Percentiles rank a stretch among this genome's conserved stretches.
These are phyloP conservation scores for Phyllachora maydis DNA, from an alignment of 2,329 filamentous ascomycete genomes.

Conservation along the genomic window DNA sequence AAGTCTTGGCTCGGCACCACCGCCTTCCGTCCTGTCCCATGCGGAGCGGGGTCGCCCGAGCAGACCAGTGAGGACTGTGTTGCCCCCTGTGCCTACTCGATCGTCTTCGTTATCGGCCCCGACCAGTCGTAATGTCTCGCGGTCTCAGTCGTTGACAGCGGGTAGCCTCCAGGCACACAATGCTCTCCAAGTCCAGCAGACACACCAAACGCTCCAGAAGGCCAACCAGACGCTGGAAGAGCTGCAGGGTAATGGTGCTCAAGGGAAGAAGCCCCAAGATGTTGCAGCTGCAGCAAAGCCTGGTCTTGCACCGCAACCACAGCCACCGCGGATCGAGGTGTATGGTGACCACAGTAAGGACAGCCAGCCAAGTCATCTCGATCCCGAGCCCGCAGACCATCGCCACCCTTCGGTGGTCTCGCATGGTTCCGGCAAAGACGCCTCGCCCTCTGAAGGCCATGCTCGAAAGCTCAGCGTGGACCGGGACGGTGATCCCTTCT, in stretches of 20 bases:
- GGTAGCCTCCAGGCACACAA: slow-evolving; percentile 38
- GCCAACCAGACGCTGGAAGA: slow-evolving; percentile 6
- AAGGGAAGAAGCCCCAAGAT: too few species aligned
- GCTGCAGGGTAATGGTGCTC: too few species aligned
- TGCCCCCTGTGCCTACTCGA: slow-evolving; percentile 31
- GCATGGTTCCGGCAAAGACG: too few species aligned
- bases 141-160: slow-evolving; percentile 32
- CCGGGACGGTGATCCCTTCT: slow-evolving; percentile 30
- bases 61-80: slow-evolving; percentile 37
- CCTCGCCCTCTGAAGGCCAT: slow-evolving; percentile 12
- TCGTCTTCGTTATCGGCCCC: slow-evolving; percentile 41
- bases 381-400: too few species aligned
- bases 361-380: too few species aligned
- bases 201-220: slow-evolving; percentile 6
- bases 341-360: too few species aligned
- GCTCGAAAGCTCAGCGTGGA: slow-evolving; percentile 19
- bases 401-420: too few species aligned
- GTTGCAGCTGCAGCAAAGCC: too few species aligned
- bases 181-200: slow-evolving; percentile 13
- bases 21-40: slow-evolving; percentile 23
- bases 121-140: slow-evolving; percentile 34
- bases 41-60: slow-evolving; percentile 20
- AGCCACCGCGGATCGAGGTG: too few species aligned
- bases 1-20: slow-evolving; percentile 26
- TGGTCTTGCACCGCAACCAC: too few species aligned